Percentiles rank a stretch among this genome's conserved stretches.
phyloP scores from a whole-genome alignment of 495 filamentous ascomycete genomes.

The Penicillium nucicola region DNA sequence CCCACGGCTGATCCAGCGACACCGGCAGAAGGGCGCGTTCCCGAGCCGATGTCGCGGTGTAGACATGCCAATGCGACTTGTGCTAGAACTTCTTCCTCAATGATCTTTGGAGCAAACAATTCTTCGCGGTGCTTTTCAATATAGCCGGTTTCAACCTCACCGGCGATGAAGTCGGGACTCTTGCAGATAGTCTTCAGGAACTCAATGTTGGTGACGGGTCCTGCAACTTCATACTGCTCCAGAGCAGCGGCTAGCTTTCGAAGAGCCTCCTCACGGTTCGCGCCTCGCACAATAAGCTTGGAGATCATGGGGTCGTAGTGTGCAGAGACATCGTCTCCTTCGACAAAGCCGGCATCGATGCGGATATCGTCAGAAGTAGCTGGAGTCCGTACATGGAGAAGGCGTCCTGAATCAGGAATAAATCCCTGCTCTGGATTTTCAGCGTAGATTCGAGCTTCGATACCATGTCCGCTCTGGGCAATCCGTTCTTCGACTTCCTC shows the following conservation, averaged over 20 bases:
- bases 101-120: conserved; percentile 55
- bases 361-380: conserved; percentile 65
- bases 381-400: conserved; percentile 79
- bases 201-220: conserved; percentile 92
- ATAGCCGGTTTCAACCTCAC: conserved; percentile 93
- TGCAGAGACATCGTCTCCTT: conserved; percentile 90
- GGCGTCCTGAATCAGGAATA: conserved; percentile 86
- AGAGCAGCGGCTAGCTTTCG: conserved; percentile 78
- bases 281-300: conserved; percentile 90
- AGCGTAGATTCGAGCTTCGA: conserved; percentile 95
- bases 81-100: conserved; percentile 65
- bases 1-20: conserved; percentile 41
- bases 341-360: conserved; percentile 88
- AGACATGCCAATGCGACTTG: conserved; percentile 80
- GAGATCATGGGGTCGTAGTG: conserved; percentile 99
- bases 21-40: conserved; percentile 14
- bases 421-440: conserved; percentile 90
- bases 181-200: conserved; percentile 85
- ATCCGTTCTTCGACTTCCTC: conserved; percentile 77
- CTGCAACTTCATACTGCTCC: conserved; percentile 88
- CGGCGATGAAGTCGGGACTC: conserved; percentile 77
- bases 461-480: conserved; percentile 72
- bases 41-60: conserved; percentile 31
- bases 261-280: conserved; percentile 74
- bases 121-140: conserved; percentile 82